These are phyloP conservation scores for Globisporangium nunn DNA, from an alignment of 352 stramenopile genomes.

Conservation along the genomic window DNA sequence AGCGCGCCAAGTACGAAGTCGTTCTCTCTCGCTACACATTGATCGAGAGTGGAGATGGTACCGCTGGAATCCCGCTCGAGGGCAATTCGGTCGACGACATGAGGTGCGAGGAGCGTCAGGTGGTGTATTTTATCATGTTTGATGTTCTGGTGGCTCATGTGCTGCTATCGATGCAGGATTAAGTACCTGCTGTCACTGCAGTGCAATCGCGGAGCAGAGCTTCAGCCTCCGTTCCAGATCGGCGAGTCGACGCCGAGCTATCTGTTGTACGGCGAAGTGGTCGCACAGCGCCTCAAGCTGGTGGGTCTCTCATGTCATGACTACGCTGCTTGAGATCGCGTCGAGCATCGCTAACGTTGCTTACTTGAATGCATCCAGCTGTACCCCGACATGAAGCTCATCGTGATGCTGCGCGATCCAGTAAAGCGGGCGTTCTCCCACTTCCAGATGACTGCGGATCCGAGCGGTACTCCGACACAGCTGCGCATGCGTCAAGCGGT, in stretches of 20 bases:
- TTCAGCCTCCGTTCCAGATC: slow-evolving; percentile 72
- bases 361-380: slow-evolving; percentile 26
- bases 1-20: slow-evolving; percentile 17
- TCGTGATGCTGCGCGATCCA: slow-evolving; percentile 92
- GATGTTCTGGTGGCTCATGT: neutral
- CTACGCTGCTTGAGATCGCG: too few species aligned
- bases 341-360: too few species aligned
- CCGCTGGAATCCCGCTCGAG: slow-evolving; percentile 2
- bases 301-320: slow-evolving; percentile 28
- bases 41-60: neutral
- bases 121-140: neutral
- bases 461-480: slow-evolving; percentile 69
- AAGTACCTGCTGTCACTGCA: slow-evolving; percentile 53
- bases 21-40: slow-evolving; percentile 19
- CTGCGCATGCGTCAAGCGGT: slow-evolving; percentile 69
- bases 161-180: slow-evolving; percentile 15
- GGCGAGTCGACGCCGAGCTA: slow-evolving; percentile 85
- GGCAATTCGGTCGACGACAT: slow-evolving; percentile 36
- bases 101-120: slow-evolving; percentile 16
- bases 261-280: slow-evolving; percentile 48
- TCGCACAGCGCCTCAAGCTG: slow-evolving; percentile 34
- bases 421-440: slow-evolving; percentile 89
- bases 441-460: slow-evolving; percentile 91
- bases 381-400: slow-evolving; percentile 58
- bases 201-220: slow-evolving; percentile 17